Base-by-base conservation (phyloP, 164 flowering plant genomes). In the Santalum album region DNA sequence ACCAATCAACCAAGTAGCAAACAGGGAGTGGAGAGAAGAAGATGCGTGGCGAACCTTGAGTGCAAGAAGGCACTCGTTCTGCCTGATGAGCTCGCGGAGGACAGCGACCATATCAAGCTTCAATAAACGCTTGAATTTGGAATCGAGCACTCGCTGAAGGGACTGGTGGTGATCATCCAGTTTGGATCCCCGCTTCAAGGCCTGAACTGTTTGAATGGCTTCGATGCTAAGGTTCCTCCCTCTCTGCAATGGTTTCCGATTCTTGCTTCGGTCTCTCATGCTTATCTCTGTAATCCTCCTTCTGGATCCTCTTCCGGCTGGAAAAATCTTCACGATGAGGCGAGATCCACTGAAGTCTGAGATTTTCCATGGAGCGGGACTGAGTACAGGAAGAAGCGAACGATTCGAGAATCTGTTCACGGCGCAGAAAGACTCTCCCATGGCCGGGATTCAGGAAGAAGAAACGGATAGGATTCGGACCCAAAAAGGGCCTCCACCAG, bases 51-150 rank as follows among this genome's bases (percentile, higher is more conserved):
- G 38, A 50, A 87, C 95, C 84, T 80, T 72, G 35, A 82, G 72
- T 10, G 91, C 77, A 39, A 87, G 55, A 34, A 53, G 43, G 58
- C 69, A 62, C 49, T 84, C 75, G 57, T 75, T 75, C 75, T 84
- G 96, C 56, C 89, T 72, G 63, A 76, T 82, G 44, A 87, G 78
- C 24, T 84, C 91, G 16, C 80, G 73, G 43, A 87, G 86, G 52
- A 84, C 86, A n/a, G 86, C 89, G 4, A 82, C 57, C 81, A 84
- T 77, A 52, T 87, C 96, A 29, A 55, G 25, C 73, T 82, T 84
- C 24, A 87, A 32, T 53, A 87, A 63, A 15, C 96, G 73, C 53
- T 67, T 58, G 63, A 84, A 58, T 53, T 71, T 73, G 27, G 68
- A 63, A 27, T 61, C 57, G 34, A 79, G 59, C 1, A 64, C 82